These are phyloP conservation scores for Hypoxylon crocopeplum DNA, from an alignment of 495 filamentous ascomycete genomes.

Conservation along the genomic window DNA sequence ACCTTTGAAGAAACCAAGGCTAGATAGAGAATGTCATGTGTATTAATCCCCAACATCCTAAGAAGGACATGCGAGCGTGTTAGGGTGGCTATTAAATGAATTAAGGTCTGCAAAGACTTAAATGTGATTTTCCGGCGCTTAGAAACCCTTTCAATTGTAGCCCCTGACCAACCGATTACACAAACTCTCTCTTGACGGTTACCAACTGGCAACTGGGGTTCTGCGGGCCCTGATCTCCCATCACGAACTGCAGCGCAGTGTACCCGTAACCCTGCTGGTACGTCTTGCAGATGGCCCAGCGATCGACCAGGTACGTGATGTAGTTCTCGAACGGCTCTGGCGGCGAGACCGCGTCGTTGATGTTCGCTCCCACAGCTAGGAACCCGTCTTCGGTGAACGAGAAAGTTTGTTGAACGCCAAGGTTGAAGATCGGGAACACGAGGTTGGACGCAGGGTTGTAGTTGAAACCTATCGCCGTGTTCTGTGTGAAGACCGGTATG, in stretches of 20 bases:
- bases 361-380: conserved; percentile 15
- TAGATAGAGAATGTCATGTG: too few relatives aligned
- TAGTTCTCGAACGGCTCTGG: conserved; percentile 25
- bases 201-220: conserved; percentile 31
- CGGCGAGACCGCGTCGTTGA: conserved; percentile 24
- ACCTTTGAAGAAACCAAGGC: too few relatives aligned
- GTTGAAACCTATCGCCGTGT: conserved; percentile 23
- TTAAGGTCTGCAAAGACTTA: background rate
- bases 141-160: background rate
- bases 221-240: conserved; percentile 25
- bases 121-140: background rate
- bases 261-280: conserved; percentile 35
- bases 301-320: conserved; percentile 18
- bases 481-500: conserved; percentile 10
- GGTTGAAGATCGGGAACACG: conserved; percentile 27
- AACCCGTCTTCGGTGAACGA: conserved; percentile 18
- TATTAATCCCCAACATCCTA: too few relatives aligned
- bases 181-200: conserved; percentile 24
- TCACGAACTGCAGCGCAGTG: conserved; percentile 22
- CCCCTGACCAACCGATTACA: background rate
- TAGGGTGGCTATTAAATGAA: background rate
- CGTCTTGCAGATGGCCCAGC: conserved; percentile 31
- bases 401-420: conserved; percentile 5
- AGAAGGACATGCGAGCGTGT: background rate
- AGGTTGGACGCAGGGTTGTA: conserved; percentile 34